Evolutionary conservation across 176 grass and related monocot species (phyloP).

Genomic region (Juncus effusus): DNA sequence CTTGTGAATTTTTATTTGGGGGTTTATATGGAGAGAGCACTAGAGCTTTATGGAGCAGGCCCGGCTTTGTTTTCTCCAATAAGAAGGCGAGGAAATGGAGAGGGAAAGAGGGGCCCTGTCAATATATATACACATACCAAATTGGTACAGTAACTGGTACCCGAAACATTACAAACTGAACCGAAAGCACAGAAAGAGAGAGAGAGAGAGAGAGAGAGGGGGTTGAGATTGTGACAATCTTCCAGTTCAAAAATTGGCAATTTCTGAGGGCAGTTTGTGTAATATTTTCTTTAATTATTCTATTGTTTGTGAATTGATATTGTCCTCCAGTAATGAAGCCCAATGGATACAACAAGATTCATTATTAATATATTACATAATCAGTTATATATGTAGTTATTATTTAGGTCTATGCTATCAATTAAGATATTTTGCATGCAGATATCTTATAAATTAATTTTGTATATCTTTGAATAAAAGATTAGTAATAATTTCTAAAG

Average conservation of each 20-base stretch:
- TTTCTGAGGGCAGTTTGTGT: slow-evolving; percentile 16
- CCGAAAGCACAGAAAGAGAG: background rate
- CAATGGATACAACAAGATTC: too few species aligned
- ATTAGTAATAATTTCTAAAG: too few species aligned
- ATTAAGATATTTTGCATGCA: too few species aligned
- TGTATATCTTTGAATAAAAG: too few species aligned
- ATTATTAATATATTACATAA: too few species aligned
- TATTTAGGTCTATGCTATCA: too few species aligned
- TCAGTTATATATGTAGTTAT: too few species aligned
- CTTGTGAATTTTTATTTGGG: slow-evolving; percentile 8
- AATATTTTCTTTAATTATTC: background rate
- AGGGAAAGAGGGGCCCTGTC: slow-evolving; percentile 42
- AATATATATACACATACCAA: slow-evolving; percentile 43
- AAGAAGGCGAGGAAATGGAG: slow-evolving; percentile 50
- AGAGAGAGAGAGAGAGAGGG: slow-evolving; percentile 25
- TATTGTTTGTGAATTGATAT: slow-evolving; percentile 19
- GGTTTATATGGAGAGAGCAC: slow-evolving; percentile 34
- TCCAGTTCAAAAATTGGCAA: background rate
- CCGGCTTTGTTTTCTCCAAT: slow-evolving; percentile 70
- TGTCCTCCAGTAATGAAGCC: background rate
- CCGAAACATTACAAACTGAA: slow-evolving; percentile 36
- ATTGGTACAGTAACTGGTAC: slow-evolving; percentile 44
- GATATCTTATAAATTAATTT: too few species aligned
- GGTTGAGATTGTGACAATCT: slow-evolving; percentile 18
- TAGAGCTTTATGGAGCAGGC: slow-evolving; percentile 57